These are phyloP conservation scores for Psilocybe azurescens DNA, from an alignment of 768 basidiomycete species.

Conservation along the genomic window DNA sequence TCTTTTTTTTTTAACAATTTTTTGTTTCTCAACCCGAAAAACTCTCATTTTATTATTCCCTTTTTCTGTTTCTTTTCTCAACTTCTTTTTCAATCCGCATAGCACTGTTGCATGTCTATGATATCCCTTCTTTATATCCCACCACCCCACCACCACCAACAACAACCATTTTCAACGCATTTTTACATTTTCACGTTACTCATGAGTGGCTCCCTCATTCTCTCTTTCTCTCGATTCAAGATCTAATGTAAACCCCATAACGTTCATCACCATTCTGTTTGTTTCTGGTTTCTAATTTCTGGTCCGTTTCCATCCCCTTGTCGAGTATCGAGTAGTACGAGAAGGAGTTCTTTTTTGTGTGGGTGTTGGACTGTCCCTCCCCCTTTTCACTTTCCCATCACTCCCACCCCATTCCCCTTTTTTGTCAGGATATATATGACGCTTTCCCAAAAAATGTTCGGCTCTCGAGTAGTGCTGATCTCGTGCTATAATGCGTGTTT, in stretches of 20 bases:
- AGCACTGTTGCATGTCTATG: too few species aligned
- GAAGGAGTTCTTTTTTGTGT: background rate
- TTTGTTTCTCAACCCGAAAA: background rate
- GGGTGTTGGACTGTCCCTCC: too few species aligned
- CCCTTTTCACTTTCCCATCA: background rate
- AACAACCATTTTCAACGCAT: too few species aligned
- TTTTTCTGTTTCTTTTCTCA: slow-evolving; percentile 5
- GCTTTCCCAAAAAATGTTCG: background rate
- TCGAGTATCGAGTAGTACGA: background rate
- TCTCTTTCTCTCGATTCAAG: background rate
- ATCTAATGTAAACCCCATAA: slow-evolving; percentile 1
- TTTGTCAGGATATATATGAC: background rate
- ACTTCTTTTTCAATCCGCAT: background rate
- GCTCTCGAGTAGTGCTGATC: background rate
- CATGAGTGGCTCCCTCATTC: background rate
- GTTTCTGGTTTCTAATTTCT: background rate
- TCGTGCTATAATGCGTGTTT: background rate
- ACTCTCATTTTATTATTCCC: background rate
- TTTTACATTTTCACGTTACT: too few species aligned
- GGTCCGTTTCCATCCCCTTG: background rate
- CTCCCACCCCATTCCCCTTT: slow-evolving; percentile 57
- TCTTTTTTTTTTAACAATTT: too few species aligned
- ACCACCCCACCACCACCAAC: background rate
- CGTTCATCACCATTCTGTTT: background rate
- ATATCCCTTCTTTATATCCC: too few species aligned